Percentiles rank a stretch among this genome's conserved stretches.
Evolutionary conservation across 305 asterid species (phyloP).

Genomic region (Solanum hybrid): DNA sequence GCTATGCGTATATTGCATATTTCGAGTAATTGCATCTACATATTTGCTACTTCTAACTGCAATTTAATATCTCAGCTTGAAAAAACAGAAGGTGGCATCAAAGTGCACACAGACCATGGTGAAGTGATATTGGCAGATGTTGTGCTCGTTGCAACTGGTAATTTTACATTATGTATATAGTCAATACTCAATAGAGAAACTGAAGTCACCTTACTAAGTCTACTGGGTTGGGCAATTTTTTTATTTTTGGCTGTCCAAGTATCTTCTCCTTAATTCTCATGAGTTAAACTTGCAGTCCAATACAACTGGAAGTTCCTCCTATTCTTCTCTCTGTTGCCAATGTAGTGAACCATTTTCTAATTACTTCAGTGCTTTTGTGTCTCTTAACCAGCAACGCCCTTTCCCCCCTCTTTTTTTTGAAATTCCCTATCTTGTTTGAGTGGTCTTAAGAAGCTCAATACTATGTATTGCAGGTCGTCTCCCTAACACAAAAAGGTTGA

Average conservation of each 20-base stretch:
- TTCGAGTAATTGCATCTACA: neutral
- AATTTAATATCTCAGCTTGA: conserved; percentile 48
- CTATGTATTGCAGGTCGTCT: conserved; percentile 54
- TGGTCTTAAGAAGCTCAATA: neutral
- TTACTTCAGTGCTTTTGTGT: neutral
- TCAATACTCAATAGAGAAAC: neutral
- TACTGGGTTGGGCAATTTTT: neutral
- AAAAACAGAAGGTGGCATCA: conserved; percentile 66
- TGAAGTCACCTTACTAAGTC: neutral
- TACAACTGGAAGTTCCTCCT: neutral
- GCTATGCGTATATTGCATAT: neutral
- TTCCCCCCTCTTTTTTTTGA: neutral
- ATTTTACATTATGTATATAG: conserved; percentile 5
- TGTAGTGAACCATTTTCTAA: neutral
- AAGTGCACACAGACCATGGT: conserved; percentile 73
- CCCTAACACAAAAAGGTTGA: conserved; percentile 85
- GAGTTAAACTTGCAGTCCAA: neutral
- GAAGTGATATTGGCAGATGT: conserved; percentile 84
- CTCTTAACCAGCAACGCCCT: neutral
- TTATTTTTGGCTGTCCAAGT: neutral
- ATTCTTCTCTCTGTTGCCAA: neutral
- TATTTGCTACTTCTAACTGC: neutral
- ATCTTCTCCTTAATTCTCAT: neutral
- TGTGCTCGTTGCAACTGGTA: conserved; percentile 99
- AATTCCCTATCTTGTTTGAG: neutral